Conservation (phyloP, 495 filamentous ascomycete species). For the Glutinoglossum americanum region DNA sequence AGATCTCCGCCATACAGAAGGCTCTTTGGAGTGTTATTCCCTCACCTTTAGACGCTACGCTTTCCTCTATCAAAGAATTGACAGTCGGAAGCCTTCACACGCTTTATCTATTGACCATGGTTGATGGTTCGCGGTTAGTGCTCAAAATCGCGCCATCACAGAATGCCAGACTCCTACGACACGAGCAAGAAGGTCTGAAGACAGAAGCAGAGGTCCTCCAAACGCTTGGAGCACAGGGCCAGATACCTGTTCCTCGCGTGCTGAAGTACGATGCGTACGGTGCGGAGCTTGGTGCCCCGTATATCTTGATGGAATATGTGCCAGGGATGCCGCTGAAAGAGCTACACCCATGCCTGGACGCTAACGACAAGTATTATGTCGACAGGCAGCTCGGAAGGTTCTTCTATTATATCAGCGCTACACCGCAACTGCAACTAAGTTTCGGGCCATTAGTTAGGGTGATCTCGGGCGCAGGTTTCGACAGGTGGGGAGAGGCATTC, state of each 20-base stretch:
- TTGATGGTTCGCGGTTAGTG: not conserved
- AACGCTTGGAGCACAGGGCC: not conserved
- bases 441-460: not conserved
- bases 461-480: not conserved
- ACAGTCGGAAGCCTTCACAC: not conserved
- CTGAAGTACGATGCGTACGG: not conserved
- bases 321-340: slow-evolving; percentile 3
- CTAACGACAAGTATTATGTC: not conserved
- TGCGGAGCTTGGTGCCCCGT: not conserved
- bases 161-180: not conserved
- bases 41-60: not conserved
- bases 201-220: not conserved
- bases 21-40: not conserved
- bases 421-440: not conserved
- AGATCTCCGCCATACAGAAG: not conserved
- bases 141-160: not conserved
- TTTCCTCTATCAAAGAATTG: not conserved
- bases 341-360: not conserved
- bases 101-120: not conserved
- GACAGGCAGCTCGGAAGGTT: not conserved
- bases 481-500: slow-evolving; percentile 1
- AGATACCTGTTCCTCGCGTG: slow-evolving; percentile 1
- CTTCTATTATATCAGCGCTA: not conserved
- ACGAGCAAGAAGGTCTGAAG: not conserved
- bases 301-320: not conserved